Conservation (phyloP, 179 eudicot genomes). For the Silene vulgaris region DNA sequence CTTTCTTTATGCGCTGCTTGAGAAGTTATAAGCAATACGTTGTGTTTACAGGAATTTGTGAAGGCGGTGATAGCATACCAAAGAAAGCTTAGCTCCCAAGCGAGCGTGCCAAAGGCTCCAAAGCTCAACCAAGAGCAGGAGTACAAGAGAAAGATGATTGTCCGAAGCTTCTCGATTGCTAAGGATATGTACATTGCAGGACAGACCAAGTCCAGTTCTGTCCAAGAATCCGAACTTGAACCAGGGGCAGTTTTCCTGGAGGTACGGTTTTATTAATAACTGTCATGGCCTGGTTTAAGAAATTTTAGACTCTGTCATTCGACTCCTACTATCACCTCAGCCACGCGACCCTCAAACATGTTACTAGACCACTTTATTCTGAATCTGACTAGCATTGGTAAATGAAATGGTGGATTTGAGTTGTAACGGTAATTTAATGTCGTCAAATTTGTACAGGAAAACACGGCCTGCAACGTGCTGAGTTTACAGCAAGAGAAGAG, state of each 20-base stretch:
- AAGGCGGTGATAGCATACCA: slow-evolving; percentile 44
- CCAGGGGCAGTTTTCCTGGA: slow-evolving; percentile 40
- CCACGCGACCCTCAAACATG: no score
- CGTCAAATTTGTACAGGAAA: slow-evolving; percentile 27
- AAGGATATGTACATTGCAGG: slow-evolving; percentile 41
- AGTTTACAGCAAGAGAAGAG: slow-evolving; percentile 43
- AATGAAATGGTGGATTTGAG: no score
- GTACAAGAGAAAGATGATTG: slow-evolving; percentile 41
- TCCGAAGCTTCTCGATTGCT: slow-evolving; percentile 39
- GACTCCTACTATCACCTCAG: no score
- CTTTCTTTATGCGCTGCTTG: no score
- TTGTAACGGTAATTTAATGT: no score
- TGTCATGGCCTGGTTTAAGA: background rate
- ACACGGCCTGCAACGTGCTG: slow-evolving; percentile 29
- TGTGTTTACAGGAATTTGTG: slow-evolving; percentile 38
- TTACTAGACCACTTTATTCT: no score
- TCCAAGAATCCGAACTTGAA: slow-evolving; percentile 35
- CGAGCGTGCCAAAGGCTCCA: slow-evolving; percentile 24
- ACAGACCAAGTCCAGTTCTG: slow-evolving; percentile 12
- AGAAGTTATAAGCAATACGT: no score
- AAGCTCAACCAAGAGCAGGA: slow-evolving; percentile 42
- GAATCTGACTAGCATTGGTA: no score
- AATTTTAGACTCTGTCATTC: background rate
- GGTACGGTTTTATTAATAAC: slow-evolving; percentile 17
- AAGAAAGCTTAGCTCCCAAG: slow-evolving; percentile 30